These are phyloP conservation scores for Rhynchospora pubera DNA, from an alignment of 176 grass and related monocot genomes.

Conservation along the genomic window DNA sequence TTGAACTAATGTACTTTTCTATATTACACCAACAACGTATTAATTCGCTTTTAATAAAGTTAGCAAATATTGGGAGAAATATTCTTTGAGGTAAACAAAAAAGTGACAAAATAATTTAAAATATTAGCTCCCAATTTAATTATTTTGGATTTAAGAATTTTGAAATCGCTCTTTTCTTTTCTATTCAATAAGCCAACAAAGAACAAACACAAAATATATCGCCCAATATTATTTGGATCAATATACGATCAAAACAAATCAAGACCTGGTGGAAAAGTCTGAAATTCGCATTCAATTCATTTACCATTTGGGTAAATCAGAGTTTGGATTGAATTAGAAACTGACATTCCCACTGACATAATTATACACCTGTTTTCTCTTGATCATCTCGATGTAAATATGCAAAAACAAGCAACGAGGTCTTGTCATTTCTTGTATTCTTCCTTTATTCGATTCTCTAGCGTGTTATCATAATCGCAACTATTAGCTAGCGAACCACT, in stretches of 20 bases:
- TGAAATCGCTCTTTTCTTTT: not conserved
- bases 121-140: not conserved
- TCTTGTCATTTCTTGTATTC: conserved; percentile 9
- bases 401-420: not conserved
- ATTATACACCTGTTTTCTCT: not conserved
- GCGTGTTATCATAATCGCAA: not conserved
- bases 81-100: no score
- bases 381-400: not conserved
- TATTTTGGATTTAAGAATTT: not conserved
- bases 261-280: not conserved
- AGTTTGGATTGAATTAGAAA: not conserved
- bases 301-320: not conserved
- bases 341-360: not conserved
- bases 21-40: no score
- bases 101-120: not conserved
- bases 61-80: no score
- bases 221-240: not conserved
- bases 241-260: not conserved
- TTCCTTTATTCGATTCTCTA: not conserved
- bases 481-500: not conserved
- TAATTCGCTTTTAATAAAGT: no score
- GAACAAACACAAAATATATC: no score
- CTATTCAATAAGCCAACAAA: no score
- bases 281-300: not conserved
- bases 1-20: no score